These are phyloP conservation scores for Aegilops sharonensis DNA, from an alignment of 176 grass and related monocot species.

Conservation along the genomic window DNA sequence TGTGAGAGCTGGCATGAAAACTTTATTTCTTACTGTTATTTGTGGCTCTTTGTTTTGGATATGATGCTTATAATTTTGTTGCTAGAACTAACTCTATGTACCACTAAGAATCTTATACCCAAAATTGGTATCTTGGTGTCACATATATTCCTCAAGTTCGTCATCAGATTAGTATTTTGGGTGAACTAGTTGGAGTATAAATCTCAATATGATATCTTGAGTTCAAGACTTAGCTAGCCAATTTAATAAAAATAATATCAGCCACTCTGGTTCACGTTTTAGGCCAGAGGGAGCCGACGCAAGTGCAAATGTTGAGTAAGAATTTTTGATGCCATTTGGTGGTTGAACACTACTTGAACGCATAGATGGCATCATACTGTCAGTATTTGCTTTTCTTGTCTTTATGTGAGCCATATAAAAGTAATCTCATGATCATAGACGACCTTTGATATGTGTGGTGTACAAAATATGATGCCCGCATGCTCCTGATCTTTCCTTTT, in stretches of 20 bases:
- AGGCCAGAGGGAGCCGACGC: neutral
- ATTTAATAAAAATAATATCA: neutral
- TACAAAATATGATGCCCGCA: neutral
- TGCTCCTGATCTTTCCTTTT: neutral
- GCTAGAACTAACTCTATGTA: neutral
- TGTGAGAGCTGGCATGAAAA: neutral
- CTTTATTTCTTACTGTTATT: neutral
- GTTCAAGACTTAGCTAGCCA: neutral
- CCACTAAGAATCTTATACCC: neutral
- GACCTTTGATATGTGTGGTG: neutral
- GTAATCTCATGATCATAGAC: neutral
- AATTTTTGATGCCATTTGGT: neutral
- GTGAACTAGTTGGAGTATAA: neutral
- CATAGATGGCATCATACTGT: neutral
- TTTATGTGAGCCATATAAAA: slow-evolving; percentile 4
- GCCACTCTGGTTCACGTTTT: neutral
- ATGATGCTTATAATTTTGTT: neutral
- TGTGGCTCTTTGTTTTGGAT: neutral
- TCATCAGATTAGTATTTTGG: neutral
- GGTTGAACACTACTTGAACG: too few species aligned
- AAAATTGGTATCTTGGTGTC: neutral
- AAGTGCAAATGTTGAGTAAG: neutral
- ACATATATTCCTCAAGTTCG: too few species aligned
- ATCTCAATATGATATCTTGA: neutral
- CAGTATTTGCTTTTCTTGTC: neutral